Base-by-base conservation (phyloP, 768 basidiomycete genomes). In the Podaxis rugospora region DNA sequence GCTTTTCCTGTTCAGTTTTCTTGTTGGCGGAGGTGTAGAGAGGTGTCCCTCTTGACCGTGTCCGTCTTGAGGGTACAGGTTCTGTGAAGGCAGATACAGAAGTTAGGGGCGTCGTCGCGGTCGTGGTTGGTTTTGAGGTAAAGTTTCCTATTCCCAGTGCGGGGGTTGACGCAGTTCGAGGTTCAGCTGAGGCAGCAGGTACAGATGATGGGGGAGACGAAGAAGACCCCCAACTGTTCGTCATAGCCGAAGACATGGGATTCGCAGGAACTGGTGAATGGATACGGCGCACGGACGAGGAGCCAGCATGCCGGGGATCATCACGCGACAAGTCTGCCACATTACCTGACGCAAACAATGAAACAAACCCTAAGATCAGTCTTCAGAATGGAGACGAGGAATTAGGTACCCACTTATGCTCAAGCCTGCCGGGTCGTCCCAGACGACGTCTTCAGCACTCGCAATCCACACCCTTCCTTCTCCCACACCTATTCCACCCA, bases 391-490 rank as follows among this genome's bases (percentile, higher is more conserved):
- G 18, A n/a, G 18, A 2, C 27, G n/a, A 16, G 27, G 16, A 18
- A 36, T 5, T 14, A 27, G 36, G 35, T 2, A 36, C 51, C n/a
- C 35, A 53, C 51, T 21, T 53, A 53, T 53, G 5, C 21, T 27
- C 50, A 23, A 32, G 35, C 52, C 36, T 25, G 14, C n/a, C 7
- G 18, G 42, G 13, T 55, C 55, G 13, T 53, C 28, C 36, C 58
- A 53, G 23, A 53, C 59, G 13, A 68, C 61, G 23, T 70, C 70
- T 37, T 65, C 66, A 18, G 62, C 62, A 46, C 36, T 49, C 11
- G 64, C 68, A 62, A 72, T 62, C 70, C 70, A 72, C 27, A 67
- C 70, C 36, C 69, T 61, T 14, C 66, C 61, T 37, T 59, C 55
- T 10, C 37, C 37, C 61, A 47, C 46, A 11, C 46, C 21, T 5